These are phyloP conservation scores for Prunus mongolica DNA, from an alignment of 306 rosid genomes.

Conservation along the genomic window DNA sequence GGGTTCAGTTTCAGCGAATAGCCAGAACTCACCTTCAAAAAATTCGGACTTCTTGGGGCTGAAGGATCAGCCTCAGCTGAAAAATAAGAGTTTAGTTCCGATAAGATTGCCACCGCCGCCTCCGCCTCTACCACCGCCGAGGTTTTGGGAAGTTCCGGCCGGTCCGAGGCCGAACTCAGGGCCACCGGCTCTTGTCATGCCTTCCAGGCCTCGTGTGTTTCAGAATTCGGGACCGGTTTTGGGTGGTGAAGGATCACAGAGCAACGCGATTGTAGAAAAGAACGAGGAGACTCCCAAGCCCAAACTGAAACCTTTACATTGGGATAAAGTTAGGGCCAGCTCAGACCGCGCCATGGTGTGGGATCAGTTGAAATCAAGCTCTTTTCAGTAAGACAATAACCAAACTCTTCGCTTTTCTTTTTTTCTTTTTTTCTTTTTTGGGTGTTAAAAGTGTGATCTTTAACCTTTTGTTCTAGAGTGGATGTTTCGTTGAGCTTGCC, in stretches of 20 bases:
- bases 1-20: too few relatives aligned
- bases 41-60: slow-evolving; percentile 22
- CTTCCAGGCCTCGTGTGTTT: slow-evolving; percentile 48
- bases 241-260: slow-evolving; percentile 13
- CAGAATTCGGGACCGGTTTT: slow-evolving; percentile 31
- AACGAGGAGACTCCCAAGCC: slow-evolving; percentile 48
- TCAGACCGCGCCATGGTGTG: slow-evolving; percentile 86
- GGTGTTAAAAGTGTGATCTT: background rate
- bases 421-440: background rate
- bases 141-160: slow-evolving; percentile 55
- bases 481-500: background rate
- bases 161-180: slow-evolving; percentile 15
- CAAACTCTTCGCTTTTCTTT: background rate
- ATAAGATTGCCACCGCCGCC: slow-evolving; percentile 44
- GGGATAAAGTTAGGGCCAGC: slow-evolving; percentile 84
- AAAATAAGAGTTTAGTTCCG: slow-evolving; percentile 13
- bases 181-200: slow-evolving; percentile 57
- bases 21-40: slow-evolving; percentile 22
- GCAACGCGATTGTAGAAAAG: slow-evolving; percentile 13
- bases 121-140: slow-evolving; percentile 50
- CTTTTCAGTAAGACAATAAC: slow-evolving; percentile 66
- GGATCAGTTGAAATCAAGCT: slow-evolving; percentile 85
- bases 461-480: background rate
- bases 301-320: slow-evolving; percentile 84
- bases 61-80: slow-evolving; percentile 9